Conservation (phyloP, 1,284 basidiomycete genomes). For the Garcileccinum viscosum region DNA sequence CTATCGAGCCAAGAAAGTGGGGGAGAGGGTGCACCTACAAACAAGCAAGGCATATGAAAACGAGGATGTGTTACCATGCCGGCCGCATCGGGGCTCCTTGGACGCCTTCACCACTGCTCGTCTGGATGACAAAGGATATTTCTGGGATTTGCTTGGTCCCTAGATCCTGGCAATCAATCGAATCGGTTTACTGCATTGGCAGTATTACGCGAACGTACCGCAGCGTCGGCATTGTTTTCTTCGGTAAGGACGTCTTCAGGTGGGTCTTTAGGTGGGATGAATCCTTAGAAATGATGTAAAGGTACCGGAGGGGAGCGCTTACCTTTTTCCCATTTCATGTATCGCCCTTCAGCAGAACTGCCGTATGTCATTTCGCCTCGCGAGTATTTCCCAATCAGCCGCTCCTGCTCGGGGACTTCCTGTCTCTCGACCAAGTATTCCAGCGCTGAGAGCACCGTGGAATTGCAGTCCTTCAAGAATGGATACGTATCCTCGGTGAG, state of each 20-base stretch:
- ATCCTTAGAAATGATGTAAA: slow-evolving; percentile 84
- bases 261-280: slow-evolving; percentile 89
- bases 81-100: slow-evolving; percentile 80
- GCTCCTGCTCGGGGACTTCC: background rate
- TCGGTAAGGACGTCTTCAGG: slow-evolving; percentile 82
- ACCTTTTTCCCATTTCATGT: background rate
- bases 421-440: background rate
- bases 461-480: background rate
- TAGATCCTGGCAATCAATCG: no score
- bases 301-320: slow-evolving; percentile 43
- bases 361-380: background rate
- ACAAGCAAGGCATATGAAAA: background rate
- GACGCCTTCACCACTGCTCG: no score
- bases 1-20: slow-evolving; percentile 69
- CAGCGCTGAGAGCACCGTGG: background rate
- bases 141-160: no score
- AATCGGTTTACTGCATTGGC: no score
- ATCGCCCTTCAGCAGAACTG: background rate
- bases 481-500: background rate
- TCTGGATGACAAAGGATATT: no score
- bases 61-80: slow-evolving; percentile 66
- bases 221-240: slow-evolving; percentile 47
- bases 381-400: background rate
- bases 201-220: no score
- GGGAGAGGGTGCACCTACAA: background rate